Evolutionary conservation across 2,329 filamentous ascomycete species (phyloP), one percentile per base, ranked within the genome.

Genomic region (Pyrenochaeta sp.): DNA sequence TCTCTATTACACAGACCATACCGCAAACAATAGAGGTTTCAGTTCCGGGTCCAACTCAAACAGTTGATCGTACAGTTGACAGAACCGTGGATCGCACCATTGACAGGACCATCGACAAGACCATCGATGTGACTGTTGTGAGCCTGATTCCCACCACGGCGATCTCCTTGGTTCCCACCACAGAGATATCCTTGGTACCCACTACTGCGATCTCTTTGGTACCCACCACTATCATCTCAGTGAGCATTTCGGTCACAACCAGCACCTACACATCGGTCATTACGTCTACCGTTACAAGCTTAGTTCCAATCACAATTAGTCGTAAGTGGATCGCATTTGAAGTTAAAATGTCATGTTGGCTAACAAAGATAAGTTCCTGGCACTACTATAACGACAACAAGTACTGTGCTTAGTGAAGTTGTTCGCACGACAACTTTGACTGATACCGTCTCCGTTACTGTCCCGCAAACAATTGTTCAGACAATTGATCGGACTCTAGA

Each of bases 41-140:
- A 3, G 29, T 61, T 15, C 53, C 53, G 10, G 58, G 59, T 9
- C 57, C 57, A 11, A 53, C 44, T 8, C 26, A 50, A 29, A 52
- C 51, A 13, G 15, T 30, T 5, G 17, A 47, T 36, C 9, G 29
- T 37, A 20, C 35, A 20, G 13, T 34, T 31, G 21, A 36, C 41
- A 9, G 38, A 28, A 22, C 38, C 22, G 1, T 17, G 8, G 4
- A 14, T 30, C 21, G 41, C 14, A 57, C 51, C n/a, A 14, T 52
- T 6, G 21, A 28, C 3, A 13, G 35, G 23, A 43, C 26, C 9
- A 40, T 40, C 13, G 44, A 51, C n/a, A 29, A 35, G 11, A 52
- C 42, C 6, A 18, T 47, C 3, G n/a, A n/a, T n/a, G n/a, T n/a
- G n/a, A 58, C 53, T 2, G 44, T 35, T 3, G 31, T 50, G 6